Base-by-base conservation (phyloP, 805 yeast species). In the Candida nitratophila region DNA sequence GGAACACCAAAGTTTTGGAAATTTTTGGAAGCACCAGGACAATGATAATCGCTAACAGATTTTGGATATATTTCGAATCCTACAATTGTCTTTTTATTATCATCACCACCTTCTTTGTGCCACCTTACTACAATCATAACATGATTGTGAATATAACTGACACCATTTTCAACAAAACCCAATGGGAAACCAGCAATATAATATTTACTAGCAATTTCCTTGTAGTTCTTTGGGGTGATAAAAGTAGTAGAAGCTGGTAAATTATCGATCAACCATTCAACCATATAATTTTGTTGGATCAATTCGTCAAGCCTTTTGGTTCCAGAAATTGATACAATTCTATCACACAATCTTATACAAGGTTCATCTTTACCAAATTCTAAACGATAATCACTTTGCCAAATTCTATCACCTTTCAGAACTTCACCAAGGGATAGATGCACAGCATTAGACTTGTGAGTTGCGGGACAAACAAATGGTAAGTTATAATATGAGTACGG, bases 11-110 rank as follows among this genome's bases (percentile, higher is more conserved):
- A 78, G 48, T 80, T 78, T 32, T 75, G 67, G 58, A 70, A 83
- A 53, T 75, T 65, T 50, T 75, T 80, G 9, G 81, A 70, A 4
- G 84, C 80, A 12, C 89, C 90, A 2, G 95, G 95, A 60, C 96
- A 88, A 41, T 63, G 71, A 59, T 63, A 74, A 60, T 73, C 79
- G 37, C 73, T 66, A 12, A 85, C 90, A 43, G 93, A 83, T 58
- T 79, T 82, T 11, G 96, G 96, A 57, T 88, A 88, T 14, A 87
- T 86, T 64, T 88, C 96, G 53, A 89, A 85, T 0, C 96, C 96
- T 17, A 88, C 95, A 52, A 88, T 86, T 3, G 86, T 71, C 50
- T 73, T 69, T 41, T 65, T 61, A 16, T 49, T 48, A 9, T 59
- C 55, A 41, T 58, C 61, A 29, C 69, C 64, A 56, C 68, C 61